Evolutionary conservation across 2,329 filamentous ascomycete species (phyloP), one percentile per base, ranked within the genome.

Genomic region (Trichoderma brevicompactum): DNA sequence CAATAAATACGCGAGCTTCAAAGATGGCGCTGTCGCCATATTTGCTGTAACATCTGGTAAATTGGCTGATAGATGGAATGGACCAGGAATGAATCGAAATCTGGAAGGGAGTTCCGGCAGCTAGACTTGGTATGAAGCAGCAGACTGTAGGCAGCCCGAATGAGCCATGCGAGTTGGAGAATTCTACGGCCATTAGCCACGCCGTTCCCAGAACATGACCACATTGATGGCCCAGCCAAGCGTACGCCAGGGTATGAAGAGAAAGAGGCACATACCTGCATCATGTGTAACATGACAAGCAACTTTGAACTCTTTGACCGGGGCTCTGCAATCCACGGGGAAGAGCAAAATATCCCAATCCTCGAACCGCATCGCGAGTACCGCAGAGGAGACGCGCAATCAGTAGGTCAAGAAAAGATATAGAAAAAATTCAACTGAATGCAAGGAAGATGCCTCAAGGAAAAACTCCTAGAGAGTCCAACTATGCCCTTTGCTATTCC

Each of bases 271-370:
- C 76, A 67, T 70, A 81, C 81, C 81, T 55, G 74, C 65, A 72
- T 86, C 83, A 6, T 81, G 79, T n/a, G 88, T 84, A 38, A 89
- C 87, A 74, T 90, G 89, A 75, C 91, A 96, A 67, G 86, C 83
- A 7, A 91, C 92, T 73, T 88, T 89, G 82, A 95, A 96, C 77
- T 96, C 92, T 76, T 92, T 91, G 64, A 94, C 77, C 1, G 92
- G 92, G 12, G 90, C 75, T 71, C 87, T 88, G 70, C 83, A 87
- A 67, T 85, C 83, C 67, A 76, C 77, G 0, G 91, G 89, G 74
- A 96, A 96, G 67, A 96, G 81, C 49, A 96, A 85, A 64, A 95
- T 85, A 72, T 96, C 92, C 92, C 92, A 96, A 72, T 92, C 88
- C 71, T 92, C 86, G 82, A 90, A 96, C 66, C 92, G 88, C 92